Percentiles rank a stretch among this genome's conserved stretches.
Conservation (phyloP, 2,329 filamentous ascomycete genomes). For the Aureobasidium mangrovei region DNA sequence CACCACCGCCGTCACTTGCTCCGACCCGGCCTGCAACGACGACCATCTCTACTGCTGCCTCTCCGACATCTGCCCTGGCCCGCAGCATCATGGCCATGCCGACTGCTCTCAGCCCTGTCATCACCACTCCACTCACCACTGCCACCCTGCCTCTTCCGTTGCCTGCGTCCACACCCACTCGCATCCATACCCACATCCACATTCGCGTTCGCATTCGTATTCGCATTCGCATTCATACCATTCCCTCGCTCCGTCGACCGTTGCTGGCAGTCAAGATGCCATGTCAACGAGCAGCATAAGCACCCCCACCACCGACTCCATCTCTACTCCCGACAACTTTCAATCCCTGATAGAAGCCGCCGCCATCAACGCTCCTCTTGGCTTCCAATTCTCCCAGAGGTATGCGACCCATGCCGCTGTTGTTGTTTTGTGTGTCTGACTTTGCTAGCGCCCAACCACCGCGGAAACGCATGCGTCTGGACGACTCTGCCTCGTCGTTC, state of each 20-base stretch:
- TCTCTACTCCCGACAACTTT: conserved; percentile 8
- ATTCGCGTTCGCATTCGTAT: background rate
- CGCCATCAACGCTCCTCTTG: background rate
- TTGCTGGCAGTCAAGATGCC: background rate
- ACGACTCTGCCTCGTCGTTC: background rate
- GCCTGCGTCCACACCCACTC: background rate
- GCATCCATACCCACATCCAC: background rate
- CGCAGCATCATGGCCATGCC: background rate
- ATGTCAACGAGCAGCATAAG: conserved; percentile 14
- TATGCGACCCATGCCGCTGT: background rate
- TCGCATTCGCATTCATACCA: no score
- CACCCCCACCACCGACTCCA: conserved; percentile 12
- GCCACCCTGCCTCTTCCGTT: background rate
- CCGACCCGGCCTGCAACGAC: conserved; percentile 2
- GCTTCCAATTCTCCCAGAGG: background rate
- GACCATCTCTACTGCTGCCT: conserved; percentile 10
- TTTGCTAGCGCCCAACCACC: background rate
- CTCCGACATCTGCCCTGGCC: conserved; percentile 11
- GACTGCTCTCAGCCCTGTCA: conserved; percentile 9
- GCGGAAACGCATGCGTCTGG: conserved; percentile 11
- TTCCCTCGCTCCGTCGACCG: background rate
- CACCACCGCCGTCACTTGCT: conserved; percentile 1
- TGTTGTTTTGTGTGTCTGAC: background rate
- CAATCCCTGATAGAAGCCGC: conserved; percentile 14
- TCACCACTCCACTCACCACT: background rate